Conservation (phyloP, 2,329 filamentous ascomycete species). For the Elsinoe necatrix region DNA sequence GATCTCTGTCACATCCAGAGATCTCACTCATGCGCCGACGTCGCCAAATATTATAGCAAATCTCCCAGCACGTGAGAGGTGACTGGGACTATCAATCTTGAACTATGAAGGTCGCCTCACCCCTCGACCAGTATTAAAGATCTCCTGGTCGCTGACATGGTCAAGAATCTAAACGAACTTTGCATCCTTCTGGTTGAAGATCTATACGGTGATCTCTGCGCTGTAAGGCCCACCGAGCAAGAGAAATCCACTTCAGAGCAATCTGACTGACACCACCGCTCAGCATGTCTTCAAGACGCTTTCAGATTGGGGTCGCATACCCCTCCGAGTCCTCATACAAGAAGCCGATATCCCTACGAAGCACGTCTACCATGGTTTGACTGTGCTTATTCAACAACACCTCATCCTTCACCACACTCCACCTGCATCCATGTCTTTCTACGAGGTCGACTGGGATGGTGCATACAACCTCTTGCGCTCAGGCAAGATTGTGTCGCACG, state of each 20-base stretch:
- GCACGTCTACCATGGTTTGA: conserved; percentile 72
- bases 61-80: conserved; percentile 28
- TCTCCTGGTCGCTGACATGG: conserved; percentile 12
- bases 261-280: conserved; percentile 2
- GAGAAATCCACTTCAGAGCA: background rate
- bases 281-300: conserved; percentile 81
- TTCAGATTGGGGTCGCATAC: conserved; percentile 68
- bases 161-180: conserved; percentile 70
- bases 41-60: conserved; percentile 14
- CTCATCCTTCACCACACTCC: conserved; percentile 42
- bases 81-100: conserved; percentile 25
- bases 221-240: conserved; percentile 51
- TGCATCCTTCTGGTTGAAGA: conserved; percentile 84
- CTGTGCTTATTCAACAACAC: conserved; percentile 80
- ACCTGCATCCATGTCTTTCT: conserved; percentile 51
- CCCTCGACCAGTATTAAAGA: background rate
- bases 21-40: conserved; percentile 25
- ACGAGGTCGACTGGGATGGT: conserved; percentile 72
- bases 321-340: conserved; percentile 58
- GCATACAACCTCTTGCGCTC: conserved; percentile 76
- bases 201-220: conserved; percentile 81
- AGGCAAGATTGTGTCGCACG: conserved; percentile 70
- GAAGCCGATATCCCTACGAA: conserved; percentile 64
- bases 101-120: conserved; percentile 16
- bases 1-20: background rate